A percentile compares a stretch with the other conserved stretches of the same genome.
These are phyloP conservation scores for Anethum foeniculum DNA, from an alignment of 140 eudicot genomes.

Conservation along the genomic window DNA sequence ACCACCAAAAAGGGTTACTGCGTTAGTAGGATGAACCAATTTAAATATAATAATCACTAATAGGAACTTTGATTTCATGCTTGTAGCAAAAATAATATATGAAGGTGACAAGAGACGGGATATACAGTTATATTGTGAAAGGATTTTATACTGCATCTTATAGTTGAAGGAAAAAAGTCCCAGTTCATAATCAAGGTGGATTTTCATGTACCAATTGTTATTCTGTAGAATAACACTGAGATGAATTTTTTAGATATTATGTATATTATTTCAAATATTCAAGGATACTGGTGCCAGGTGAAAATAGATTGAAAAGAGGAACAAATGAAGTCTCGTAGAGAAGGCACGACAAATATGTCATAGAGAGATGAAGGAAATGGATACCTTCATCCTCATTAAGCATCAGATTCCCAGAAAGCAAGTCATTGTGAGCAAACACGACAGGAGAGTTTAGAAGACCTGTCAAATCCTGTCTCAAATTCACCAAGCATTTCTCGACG, in stretches of 20 bases:
- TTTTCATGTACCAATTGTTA: neutral
- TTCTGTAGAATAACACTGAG: neutral
- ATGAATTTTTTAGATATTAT: no score
- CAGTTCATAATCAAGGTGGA: no score
- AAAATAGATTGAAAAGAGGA: neutral
- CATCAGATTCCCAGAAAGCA: conserved; percentile 94
- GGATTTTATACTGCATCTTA: neutral
- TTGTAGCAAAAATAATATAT: neutral
- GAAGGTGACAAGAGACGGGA: neutral
- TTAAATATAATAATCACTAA: neutral
- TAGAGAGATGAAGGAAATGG: conserved; percentile 6
- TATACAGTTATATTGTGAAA: neutral
- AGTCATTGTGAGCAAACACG: conserved; percentile 82
- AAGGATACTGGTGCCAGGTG: neutral
- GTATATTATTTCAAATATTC: neutral
- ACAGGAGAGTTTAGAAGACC: conserved; percentile 76
- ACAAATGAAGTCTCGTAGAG: neutral
- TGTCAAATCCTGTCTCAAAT: conserved; percentile 76
- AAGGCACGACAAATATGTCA: conserved; percentile 3
- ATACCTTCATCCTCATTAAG: conserved; percentile 71
- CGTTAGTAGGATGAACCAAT: neutral
- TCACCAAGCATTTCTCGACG: conserved; percentile 31
- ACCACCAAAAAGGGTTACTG: neutral
- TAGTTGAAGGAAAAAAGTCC: no score
- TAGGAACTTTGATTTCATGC: neutral